Conservation (phyloP, 140 eudicot genomes). For the Stevia rebaudiana region DNA sequence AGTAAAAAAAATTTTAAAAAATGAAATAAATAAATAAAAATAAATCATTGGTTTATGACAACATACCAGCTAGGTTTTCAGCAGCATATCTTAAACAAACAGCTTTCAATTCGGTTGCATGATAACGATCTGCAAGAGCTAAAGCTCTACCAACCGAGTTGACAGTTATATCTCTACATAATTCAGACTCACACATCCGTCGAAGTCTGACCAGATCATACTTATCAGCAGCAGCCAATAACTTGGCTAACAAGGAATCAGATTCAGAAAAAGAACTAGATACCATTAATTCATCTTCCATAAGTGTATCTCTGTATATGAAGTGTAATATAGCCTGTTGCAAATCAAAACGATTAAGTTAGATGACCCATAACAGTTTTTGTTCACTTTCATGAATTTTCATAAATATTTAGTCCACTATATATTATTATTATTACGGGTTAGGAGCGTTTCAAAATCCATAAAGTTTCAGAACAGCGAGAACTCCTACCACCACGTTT, state of each 20-base stretch:
- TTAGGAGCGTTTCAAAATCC: too few species aligned
- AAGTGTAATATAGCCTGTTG: too few species aligned
- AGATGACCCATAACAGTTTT: background rate
- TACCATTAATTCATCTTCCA: too few species aligned
- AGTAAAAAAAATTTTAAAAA: background rate
- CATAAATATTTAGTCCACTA: background rate
- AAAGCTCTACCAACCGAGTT: conserved; percentile 29
- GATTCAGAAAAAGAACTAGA: too few species aligned
- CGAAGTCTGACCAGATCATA: conserved; percentile 51
- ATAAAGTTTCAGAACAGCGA: too few species aligned
- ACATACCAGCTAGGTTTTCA: conserved; percentile 87
- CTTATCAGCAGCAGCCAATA: conserved; percentile 79
- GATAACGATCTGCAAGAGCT: conserved; percentile 54
- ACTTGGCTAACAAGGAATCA: too few species aligned
- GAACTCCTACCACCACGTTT: too few species aligned
- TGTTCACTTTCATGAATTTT: background rate
- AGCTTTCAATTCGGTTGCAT: conserved; percentile 75
- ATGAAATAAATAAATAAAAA: background rate
- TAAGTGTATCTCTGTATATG: too few species aligned
- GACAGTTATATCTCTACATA: conserved; percentile 28
- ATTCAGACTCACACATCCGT: conserved; percentile 32
- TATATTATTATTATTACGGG: background rate
- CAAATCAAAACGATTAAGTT: too few species aligned
- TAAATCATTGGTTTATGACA: background rate
- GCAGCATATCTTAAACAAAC: conserved; percentile 81